These are phyloP conservation scores for Dioscorea zingiberensis DNA, from an alignment of 106 monocot species.

Conservation along the genomic window DNA sequence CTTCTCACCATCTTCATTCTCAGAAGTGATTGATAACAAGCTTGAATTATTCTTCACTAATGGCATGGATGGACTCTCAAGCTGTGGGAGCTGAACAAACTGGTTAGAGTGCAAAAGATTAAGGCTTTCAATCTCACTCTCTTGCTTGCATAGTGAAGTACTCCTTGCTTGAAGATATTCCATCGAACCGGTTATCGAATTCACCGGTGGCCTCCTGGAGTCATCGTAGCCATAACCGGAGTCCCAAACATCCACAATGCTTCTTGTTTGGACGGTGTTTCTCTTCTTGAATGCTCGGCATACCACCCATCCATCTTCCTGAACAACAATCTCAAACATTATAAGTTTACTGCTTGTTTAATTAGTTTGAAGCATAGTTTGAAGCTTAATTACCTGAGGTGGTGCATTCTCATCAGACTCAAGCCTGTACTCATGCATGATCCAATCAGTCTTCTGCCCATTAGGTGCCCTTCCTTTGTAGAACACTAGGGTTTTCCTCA, in stretches of 20 bases:
- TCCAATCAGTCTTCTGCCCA: slow-evolving; percentile 89
- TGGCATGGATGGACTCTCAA: slow-evolving; percentile 60
- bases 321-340: neutral
- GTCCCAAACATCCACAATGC: slow-evolving; percentile 35
- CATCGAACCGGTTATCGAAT: slow-evolving; percentile 10
- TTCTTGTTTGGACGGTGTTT: slow-evolving; percentile 25
- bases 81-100: slow-evolving; percentile 63
- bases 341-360: neutral
- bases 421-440: slow-evolving; percentile 91
- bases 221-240: slow-evolving; percentile 21
- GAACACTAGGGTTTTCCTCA: slow-evolving; percentile 95
- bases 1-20: slow-evolving; percentile 21
- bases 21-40: neutral
- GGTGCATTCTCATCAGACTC: slow-evolving; percentile 65
- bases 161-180: slow-evolving; percentile 15
- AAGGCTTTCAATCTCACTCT: slow-evolving; percentile 32
- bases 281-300: slow-evolving; percentile 93
- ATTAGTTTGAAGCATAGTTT: neutral
- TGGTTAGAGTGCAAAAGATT: slow-evolving; percentile 20
- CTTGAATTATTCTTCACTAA: slow-evolving; percentile 6
- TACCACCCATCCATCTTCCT: slow-evolving; percentile 99
- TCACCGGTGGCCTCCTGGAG: slow-evolving; percentile 2
- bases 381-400: slow-evolving; percentile 32
- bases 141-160: slow-evolving; percentile 42
- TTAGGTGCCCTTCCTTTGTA: slow-evolving; percentile 89